Evolutionary conservation across 768 basidiomycete genomes (phyloP), one percentile per base, ranked within the genome.

Genomic region (Leucocoprinus birnbaumii): DNA sequence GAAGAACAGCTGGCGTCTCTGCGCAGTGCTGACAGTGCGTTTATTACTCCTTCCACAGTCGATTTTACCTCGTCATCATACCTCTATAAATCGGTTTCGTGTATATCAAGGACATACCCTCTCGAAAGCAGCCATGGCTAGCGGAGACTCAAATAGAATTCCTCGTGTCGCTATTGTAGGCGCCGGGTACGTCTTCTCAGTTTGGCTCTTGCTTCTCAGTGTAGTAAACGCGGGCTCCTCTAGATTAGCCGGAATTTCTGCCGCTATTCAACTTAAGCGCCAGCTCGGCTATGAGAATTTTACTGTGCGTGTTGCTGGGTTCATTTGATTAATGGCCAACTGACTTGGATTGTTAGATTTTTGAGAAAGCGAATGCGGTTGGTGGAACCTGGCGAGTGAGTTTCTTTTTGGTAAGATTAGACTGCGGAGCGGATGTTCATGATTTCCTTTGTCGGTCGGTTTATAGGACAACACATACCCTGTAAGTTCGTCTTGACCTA

Each of bases 301-400:
- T 55, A 76, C 73, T 49, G 80, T 80, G 59, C 48, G 73, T 66
- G 19, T 34, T 18, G 13, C 22, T 45, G 8, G 43, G 31, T 31
- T 21, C 6, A 21, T 5, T 44, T 34, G 27, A 18, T 8, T 2
- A 5, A 13, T 2, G 16, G 26, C 4, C 2, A 34, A 19, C 19
- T 21, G 14, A 31, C 6, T 16, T 5, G 22, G 25, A 38, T 25
- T 37, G 14, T 4, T 59, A 83, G 81, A 80, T 83, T 19, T 81
- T 75, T 55, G 81, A 83, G 59, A 75, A 71, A 52, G 79, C 73
- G 25, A 60, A 64, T 21, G 65, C 72, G 34, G 68, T 82, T 43
- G 81, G 80, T 45, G 82, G 81, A 50, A 83, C 81, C 44, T 82
- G 81, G 81, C 74, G 79, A 66, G 82, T 83, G 57, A 48, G 77